Base-by-base conservation (phyloP, 768 basidiomycete species). In the Psilocybe cyanescens region DNA sequence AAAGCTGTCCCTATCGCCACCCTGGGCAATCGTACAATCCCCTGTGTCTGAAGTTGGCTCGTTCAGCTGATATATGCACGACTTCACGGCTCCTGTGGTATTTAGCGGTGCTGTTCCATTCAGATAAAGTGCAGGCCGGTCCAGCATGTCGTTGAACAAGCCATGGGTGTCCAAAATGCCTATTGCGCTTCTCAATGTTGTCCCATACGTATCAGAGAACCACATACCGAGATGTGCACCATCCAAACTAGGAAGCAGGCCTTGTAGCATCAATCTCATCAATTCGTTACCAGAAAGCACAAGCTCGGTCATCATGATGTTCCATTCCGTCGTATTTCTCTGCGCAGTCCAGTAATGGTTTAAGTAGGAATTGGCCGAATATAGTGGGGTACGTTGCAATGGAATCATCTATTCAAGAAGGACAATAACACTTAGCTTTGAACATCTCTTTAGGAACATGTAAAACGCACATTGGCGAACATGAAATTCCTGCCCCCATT, bases 21-120 rank as follows among this genome's bases (percentile, higher is more conserved):
- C 83, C 14, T 75, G 69, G 4, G 73, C 76, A 39, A 73, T 65
- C 7, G 76, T 79, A 58, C 79, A 81, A 16, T 52, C 58, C 0
- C 59, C 71, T 1, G 67, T 62, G 9, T 68, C 54, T 12, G 65
- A 59, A 3, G 67, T 68, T 12, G 66, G 52, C 31, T 71, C 71
- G 58, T 75, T 72, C 37, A 71, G 37, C 63, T 76, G 59, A 67
- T 77, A 81, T 8, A 83, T 74, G 65, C 86, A 86, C 0, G 81
- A 72, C 46, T 79, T 69, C 44, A 83, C 74, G 37, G 79, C 76
- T 0, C 85, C 83, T 0, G 83, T 87, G 24, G 84, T 80, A 62
- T 88, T 87, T 50, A 83, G 68, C 12, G 86, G 84, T 0, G 79
- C 86, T 0, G 86, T 89, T 8, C 87, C 88, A 61, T 89, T 89